Evolutionary conservation across 1,284 basidiomycete genomes (phyloP), one percentile per base, ranked within the genome.

Genomic region (Sutorius eximius): DNA sequence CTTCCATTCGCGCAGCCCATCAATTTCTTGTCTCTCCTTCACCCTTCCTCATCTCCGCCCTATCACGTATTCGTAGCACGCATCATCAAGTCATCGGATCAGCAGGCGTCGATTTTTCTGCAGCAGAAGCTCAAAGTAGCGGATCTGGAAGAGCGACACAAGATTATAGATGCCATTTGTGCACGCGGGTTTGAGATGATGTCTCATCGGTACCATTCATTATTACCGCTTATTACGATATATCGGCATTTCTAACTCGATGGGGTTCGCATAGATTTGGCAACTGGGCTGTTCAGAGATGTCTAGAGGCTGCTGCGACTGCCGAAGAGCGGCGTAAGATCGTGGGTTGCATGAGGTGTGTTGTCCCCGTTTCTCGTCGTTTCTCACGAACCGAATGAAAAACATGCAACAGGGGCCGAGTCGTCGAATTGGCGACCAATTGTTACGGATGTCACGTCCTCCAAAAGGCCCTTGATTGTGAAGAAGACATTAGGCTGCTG

Each of bases 81-180:
- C 27, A 91, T 92, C 63, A 89, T 91, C 77, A 90, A 88, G 71
- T 86, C 84, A 5, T 91, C 89, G 7, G 90, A 92, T 65, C 89
- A 92, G 64, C 89, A 92, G 63, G 89, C 89, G 12, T 90, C 87
- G n/a, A 91, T 92, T 45, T 92, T 92, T 65, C 75, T 91, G 40
- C 89, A 92, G 64, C 89, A 92, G 68, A 92, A 92, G 67, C 79
- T 92, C 59, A 92, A 92, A 68, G 88, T 91, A 13, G 89, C 89
- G 7, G 89, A 91, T 61, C 60, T 77, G n/a, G 81, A 84, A 49
- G 89, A 91, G 65, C 78, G 90, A 2, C 80, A 77, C 9, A 90
- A 89, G 70, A 92, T 92, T 45, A 84, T 92, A 11, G 88, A 91
- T 64, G 89, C 90, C 45, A 91, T 91, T 55, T 90, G 88, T 56